Base-by-base conservation (phyloP, 2,329 filamentous ascomycete genomes). In the Xylaria sp. region DNA sequence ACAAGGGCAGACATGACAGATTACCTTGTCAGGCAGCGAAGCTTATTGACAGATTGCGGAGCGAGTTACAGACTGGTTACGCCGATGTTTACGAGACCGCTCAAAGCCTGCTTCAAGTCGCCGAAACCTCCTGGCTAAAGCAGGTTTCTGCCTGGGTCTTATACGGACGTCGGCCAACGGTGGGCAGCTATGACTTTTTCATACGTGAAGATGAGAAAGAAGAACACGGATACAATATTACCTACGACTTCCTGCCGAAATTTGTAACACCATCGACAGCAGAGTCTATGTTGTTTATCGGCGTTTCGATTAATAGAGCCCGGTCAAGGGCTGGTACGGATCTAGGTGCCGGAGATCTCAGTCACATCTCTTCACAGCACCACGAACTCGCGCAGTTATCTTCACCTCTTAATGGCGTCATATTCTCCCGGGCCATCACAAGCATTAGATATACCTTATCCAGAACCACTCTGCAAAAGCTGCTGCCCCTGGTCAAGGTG, bases 71-170 rank as follows among this genome's bases (percentile, higher is more conserved):
- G 77, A 98, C 95, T 6, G 96, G 96, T 15, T 98, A 96, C 78
- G 84, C 88, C 7, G 94, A 97, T 74, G 89, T 99, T 62, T 93
- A 95, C 76, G 87, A 89, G 65, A 90, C 92, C 44, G 91, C 93
- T 0, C 81, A 89, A 69, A 88, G 90, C 65, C 81, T 98, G 39
- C 86, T 93, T n/a, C 86, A 83, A 15, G 85, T 93, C 25, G 94
- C 94, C 0, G 95, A 99, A 80, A 91, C 88, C 33, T 92, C 94
- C 9, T 99, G 96, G 96, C 82, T 98, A 75, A 92, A 93, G 77
- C 94, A 97, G 76, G 85, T 96, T 11, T 92, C 93, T 3, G 92
- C 92, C 29, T 99, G 95, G 95, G 85, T 98, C 9, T 80, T 98
- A 15, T 96, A 97, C 77, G 96, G 96, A 5, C 89, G 91, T 57